Base-by-base conservation (phyloP, 2,329 filamentous ascomycete genomes). In the Hyphodiscus sp. region DNA sequence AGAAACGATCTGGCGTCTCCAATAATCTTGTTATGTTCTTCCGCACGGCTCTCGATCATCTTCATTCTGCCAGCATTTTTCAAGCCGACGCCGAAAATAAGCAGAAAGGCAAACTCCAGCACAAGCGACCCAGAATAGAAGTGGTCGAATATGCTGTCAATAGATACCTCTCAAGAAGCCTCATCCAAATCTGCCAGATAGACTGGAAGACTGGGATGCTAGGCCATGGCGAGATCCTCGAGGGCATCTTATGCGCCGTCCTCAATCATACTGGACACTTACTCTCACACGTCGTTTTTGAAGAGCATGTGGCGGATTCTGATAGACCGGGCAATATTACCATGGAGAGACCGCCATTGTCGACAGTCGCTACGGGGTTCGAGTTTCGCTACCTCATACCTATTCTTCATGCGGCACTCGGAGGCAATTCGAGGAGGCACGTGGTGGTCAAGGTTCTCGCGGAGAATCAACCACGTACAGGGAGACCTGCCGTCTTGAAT, bases 211-310 rank as follows among this genome's bases (percentile, higher is more conserved):
- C 30, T 7, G 43, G 51, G 13, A 53, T 60, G 45, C 16, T 54
- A 20, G 62, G 61, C 15, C 68, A 72, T 20, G 60, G 63, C 19
- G 59, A 67, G 16, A 53, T 74, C 5, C 60, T 75, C 16, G 74
- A 76, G 61, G 73, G 73, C 0, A 68, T 71, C 26, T 58, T 75
- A 8, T 72, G 63, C 45, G 49, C 68, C 10, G 51, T 73, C 4
- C 58, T 76, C 1, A 58, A 67, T 30, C 69, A 72, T 10, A 66
- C 72, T 15, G 74, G 73, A 0, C 68, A 65, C 26, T 53, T 74
- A 19, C 58, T 76, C 6, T 69, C 69, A 11, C 56, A 71, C 1
- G 68, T 71, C 2, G 63, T 69, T 6, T 75, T 75, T 54, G 62
- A 67, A 15, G 69, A 71, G 49, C 59, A 62, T 52, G 57, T 66